Conservation (phyloP, 1,284 basidiomycete species). For the Rhodotorula sp. region DNA sequence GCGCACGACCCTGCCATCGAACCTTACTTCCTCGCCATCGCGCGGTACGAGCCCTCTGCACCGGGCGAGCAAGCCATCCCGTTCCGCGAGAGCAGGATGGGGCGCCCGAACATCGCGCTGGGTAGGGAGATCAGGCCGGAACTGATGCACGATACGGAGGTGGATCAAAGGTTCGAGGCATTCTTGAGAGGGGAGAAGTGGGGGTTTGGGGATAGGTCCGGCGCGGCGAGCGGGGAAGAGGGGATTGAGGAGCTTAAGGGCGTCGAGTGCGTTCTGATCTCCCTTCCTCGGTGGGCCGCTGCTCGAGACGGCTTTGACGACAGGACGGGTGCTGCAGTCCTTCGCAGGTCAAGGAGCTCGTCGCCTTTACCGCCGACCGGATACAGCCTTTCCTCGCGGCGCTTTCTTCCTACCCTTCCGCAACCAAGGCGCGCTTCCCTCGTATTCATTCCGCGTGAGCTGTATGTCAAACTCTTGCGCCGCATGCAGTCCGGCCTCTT, state of each 20-base stretch:
- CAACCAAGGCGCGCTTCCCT: conserved; percentile 9
- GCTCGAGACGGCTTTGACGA: too few relatives aligned
- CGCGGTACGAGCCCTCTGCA: conserved; percentile 5
- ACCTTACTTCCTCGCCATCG: conserved; percentile 19
- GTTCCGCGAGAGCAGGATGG: conserved; percentile 24
- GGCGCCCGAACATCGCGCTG: conserved; percentile 32
- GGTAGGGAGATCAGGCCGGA: conserved; percentile 34
- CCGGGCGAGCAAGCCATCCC: neutral
- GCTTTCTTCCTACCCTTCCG: conserved; percentile 10
- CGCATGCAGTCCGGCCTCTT: conserved; percentile 26
- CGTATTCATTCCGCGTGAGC: neutral
- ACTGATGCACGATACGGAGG: neutral
- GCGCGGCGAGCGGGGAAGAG: neutral
- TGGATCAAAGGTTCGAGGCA: conserved; percentile 25
- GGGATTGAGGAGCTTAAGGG: conserved; percentile 13
- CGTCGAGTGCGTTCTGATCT: conserved; percentile 18
- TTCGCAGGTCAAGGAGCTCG: conserved; percentile 22
- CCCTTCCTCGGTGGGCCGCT: too few relatives aligned
- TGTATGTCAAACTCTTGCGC: neutral
- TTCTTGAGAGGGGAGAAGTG: conserved; percentile 37
- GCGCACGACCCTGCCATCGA: neutral
- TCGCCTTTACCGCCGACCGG: conserved; percentile 38
- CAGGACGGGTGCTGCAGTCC: conserved; percentile 3
- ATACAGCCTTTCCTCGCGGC: conserved; percentile 31
- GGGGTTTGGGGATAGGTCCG: conserved; percentile 28